These are phyloP conservation scores for Dalechampia spathulata DNA, from an alignment of 441 rosid genomes.

Conservation along the genomic window DNA sequence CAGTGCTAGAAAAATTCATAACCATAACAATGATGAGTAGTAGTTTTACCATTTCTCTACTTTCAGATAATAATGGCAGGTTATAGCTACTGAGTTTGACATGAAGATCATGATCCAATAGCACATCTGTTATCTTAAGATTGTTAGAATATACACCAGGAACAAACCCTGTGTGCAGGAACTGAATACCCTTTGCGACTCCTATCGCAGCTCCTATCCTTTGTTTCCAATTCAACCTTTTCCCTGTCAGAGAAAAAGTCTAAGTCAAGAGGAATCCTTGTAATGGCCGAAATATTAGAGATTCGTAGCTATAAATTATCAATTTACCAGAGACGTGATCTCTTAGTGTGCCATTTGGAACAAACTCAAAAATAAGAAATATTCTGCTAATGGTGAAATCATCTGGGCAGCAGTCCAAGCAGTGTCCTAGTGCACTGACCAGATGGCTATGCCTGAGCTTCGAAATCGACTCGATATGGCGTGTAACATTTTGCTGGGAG, in stretches of 20 bases:
- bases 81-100: slow-evolving; percentile 85
- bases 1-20: not conserved
- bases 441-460: slow-evolving; percentile 83
- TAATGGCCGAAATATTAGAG: too few relatives aligned
- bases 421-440: slow-evolving; percentile 88
- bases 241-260: slow-evolving; percentile 11
- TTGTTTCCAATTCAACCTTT: slow-evolving; percentile 65
- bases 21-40: not conserved
- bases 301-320: too few relatives aligned
- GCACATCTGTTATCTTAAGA: slow-evolving; percentile 71
- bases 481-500: slow-evolving; percentile 69
- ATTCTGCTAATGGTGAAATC: slow-evolving; percentile 91
- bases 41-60: slow-evolving; percentile 62
- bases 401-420: slow-evolving; percentile 85
- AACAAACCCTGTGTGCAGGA: slow-evolving; percentile 86
- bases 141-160: slow-evolving; percentile 78
- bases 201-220: slow-evolving; percentile 76
- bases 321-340: slow-evolving; percentile 94
- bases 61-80: slow-evolving; percentile 67
- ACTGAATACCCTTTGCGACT: slow-evolving; percentile 83
- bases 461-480: slow-evolving; percentile 75
- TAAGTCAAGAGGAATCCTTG: slow-evolving; percentile 13
- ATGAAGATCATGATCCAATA: slow-evolving; percentile 69
- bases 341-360: slow-evolving; percentile 77
- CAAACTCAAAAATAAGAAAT: slow-evolving; percentile 79